A percentile compares a stretch with the other conserved stretches of the same genome.
Evolutionary conservation across 2,329 filamentous ascomycete genomes (phyloP).

Genomic region (Hymenoscyphus infarciens): DNA sequence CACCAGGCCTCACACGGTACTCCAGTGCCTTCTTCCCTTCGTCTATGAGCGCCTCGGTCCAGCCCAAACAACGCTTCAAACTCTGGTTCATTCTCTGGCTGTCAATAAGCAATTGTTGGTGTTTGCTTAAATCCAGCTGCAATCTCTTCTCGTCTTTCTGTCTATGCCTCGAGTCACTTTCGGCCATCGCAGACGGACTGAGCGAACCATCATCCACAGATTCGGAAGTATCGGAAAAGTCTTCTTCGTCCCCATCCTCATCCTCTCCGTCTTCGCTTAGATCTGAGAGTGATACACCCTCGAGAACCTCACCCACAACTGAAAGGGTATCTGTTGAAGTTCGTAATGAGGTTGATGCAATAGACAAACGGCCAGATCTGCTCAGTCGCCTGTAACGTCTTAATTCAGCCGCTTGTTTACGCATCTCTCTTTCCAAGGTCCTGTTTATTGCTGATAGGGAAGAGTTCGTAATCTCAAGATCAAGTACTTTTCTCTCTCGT

Average conservation of each 20-base stretch:
- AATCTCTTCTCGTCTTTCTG: constrained; percentile 77
- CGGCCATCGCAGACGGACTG: constrained; percentile 41
- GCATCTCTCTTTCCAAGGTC: constrained; percentile 83
- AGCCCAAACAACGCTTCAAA: constrained; percentile 81
- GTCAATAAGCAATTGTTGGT: constrained; percentile 83
- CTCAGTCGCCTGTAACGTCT: constrained; percentile 83
- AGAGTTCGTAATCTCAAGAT: constrained; percentile 94
- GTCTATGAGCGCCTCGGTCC: constrained; percentile 85
- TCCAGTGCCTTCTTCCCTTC: constrained; percentile 85
- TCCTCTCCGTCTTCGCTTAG: constrained; percentile 47
- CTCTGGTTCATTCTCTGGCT: constrained; percentile 95
- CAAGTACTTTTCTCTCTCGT: constrained; percentile 89
- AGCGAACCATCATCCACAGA: constrained; percentile 48
- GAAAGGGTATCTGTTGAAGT: constrained; percentile 44
- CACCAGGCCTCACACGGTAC: constrained; percentile 74
- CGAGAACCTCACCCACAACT: constrained; percentile 40
- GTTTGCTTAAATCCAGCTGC: constrained; percentile 80
- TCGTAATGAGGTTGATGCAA: constrained; percentile 46
- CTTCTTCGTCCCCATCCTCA: constrained; percentile 43
- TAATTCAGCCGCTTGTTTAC: constrained; percentile 85
- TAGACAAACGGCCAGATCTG: constrained; percentile 70
- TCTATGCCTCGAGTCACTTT: constrained; percentile 51
- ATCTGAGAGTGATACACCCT: constrained; percentile 41
- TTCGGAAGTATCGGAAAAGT: constrained; percentile 43
- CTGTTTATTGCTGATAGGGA: constrained; percentile 93